Conservation (phyloP, 805 yeast species). For the Tetrapisispora phaffii region DNA sequence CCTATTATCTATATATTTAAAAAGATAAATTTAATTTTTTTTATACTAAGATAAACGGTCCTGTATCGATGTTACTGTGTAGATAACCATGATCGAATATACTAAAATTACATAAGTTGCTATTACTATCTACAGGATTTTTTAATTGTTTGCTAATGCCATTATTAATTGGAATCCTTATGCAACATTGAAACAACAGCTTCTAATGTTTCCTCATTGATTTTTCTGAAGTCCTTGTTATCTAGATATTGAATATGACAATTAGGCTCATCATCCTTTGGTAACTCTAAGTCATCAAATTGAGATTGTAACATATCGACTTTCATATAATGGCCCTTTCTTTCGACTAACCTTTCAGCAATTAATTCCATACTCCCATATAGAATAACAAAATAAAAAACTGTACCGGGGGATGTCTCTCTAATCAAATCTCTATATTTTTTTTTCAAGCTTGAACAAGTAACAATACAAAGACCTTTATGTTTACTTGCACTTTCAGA, state of each 20-base stretch:
- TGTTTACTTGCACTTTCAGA: slow-evolving; percentile 31
- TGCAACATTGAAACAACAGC: background rate
- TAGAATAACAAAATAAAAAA: slow-evolving; percentile 55
- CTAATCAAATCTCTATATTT: slow-evolving; percentile 58
- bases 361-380: slow-evolving; percentile 56
- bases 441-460: slow-evolving; percentile 80
- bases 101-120: background rate
- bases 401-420: slow-evolving; percentile 24
- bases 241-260: slow-evolving; percentile 27
- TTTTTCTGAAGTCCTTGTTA: slow-evolving; percentile 15
- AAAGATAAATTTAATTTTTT: too few relatives aligned
- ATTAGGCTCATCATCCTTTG: slow-evolving; percentile 34
- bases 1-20: background rate
- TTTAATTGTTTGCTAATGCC: too few relatives aligned
- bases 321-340: slow-evolving; percentile 82
- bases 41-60: too few relatives aligned
- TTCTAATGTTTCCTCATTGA: slow-evolving; percentile 7
- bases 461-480: slow-evolving; percentile 39
- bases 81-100: too few relatives aligned
- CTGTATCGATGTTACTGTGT: background rate
- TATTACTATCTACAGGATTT: background rate
- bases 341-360: slow-evolving; percentile 45
- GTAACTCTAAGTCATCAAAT: slow-evolving; percentile 64
- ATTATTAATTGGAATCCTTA: background rate
- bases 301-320: slow-evolving; percentile 75